Percentiles rank a stretch among this genome's conserved stretches.
Evolutionary conservation across 1,139 yeast genomes (phyloP).

Genomic region (Yamadazyma taylorii): DNA sequence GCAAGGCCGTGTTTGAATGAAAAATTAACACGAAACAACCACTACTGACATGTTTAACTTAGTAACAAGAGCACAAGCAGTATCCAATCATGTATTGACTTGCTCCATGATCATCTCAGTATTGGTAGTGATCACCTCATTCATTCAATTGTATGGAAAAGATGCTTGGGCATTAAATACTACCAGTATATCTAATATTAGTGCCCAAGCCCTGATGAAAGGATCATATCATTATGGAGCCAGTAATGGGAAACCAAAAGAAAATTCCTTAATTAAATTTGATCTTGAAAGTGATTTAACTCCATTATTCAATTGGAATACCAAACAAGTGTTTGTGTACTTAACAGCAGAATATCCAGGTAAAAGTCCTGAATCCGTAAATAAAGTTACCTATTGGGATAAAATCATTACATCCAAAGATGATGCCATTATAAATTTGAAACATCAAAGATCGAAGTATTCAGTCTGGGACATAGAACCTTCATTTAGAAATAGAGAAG

Average conservation of each 20-base stretch:
- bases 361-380: slow-evolving; percentile 45
- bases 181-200: slow-evolving; percentile 39
- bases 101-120: slow-evolving; percentile 48
- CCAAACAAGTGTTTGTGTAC: slow-evolving; percentile 90
- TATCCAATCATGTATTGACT: slow-evolving; percentile 57
- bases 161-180: slow-evolving; percentile 48
- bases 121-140: slow-evolving; percentile 47
- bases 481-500: slow-evolving; percentile 65
- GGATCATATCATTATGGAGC: slow-evolving; percentile 77
- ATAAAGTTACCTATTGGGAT: slow-evolving; percentile 90
- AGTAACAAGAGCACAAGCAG: slow-evolving; percentile 47
- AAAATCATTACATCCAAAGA: slow-evolving; percentile 61
- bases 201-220: slow-evolving; percentile 49
- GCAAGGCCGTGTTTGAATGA: background rate
- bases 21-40: background rate
- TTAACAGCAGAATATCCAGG: slow-evolving; percentile 88
- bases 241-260: slow-evolving; percentile 67
- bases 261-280: slow-evolving; percentile 70
- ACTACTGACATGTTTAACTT: slow-evolving; percentile 38
- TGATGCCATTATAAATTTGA: slow-evolving; percentile 56
- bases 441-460: slow-evolving; percentile 66
- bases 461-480: slow-evolving; percentile 86
- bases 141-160: slow-evolving; percentile 46
- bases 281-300: slow-evolving; percentile 67
- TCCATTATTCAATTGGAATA: slow-evolving; percentile 92